A percentile compares a stretch with the other conserved stretches of the same genome.
Conservation (phyloP, 345 rosid species). For the Citrus reticulata region DNA sequence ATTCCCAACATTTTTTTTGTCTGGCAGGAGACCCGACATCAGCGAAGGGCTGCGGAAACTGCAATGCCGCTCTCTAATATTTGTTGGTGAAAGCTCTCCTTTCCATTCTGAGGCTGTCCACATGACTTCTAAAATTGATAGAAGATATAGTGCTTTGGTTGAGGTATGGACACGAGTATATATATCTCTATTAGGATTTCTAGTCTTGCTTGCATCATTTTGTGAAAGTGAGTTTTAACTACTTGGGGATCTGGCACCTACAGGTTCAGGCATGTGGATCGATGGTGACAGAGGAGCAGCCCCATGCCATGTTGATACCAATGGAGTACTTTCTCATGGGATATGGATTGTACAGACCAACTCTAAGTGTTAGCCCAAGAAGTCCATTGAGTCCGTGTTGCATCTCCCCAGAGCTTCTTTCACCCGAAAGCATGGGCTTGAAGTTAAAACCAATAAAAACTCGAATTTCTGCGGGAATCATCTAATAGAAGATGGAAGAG, state of each 20-base stretch:
- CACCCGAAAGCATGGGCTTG: slow-evolving; percentile 99
- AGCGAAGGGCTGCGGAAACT: slow-evolving; percentile 71
- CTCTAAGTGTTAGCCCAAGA: slow-evolving; percentile 79
- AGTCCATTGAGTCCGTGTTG: slow-evolving; percentile 79
- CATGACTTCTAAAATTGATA: slow-evolving; percentile 77
- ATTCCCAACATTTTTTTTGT: background rate
- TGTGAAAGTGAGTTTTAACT: background rate
- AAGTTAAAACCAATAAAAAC: slow-evolving; percentile 96
- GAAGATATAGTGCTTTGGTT: slow-evolving; percentile 81
- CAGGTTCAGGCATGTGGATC: slow-evolving; percentile 98
- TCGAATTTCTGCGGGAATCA: slow-evolving; percentile 29
- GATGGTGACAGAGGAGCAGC: slow-evolving; percentile 94
- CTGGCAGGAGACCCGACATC: slow-evolving; percentile 78
- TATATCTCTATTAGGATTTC: background rate
- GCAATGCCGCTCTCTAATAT: slow-evolving; percentile 75
- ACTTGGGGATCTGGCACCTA: background rate
- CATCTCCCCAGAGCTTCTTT: slow-evolving; percentile 89
- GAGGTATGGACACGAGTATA: slow-evolving; percentile 44
- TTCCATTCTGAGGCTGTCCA: slow-evolving; percentile 83
- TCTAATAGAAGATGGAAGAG: slow-evolving; percentile 7
- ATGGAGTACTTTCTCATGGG: slow-evolving; percentile 88
- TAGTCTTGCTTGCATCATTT: background rate
- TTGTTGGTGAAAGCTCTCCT: slow-evolving; percentile 84
- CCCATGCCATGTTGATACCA: slow-evolving; percentile 95
- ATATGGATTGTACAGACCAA: slow-evolving; percentile 69